Percentiles rank a stretch among this genome's conserved stretches.
Evolutionary conservation across 371 early-diverging fungal genomes (phyloP).

Genomic region (Haplosporangium sp.): DNA sequence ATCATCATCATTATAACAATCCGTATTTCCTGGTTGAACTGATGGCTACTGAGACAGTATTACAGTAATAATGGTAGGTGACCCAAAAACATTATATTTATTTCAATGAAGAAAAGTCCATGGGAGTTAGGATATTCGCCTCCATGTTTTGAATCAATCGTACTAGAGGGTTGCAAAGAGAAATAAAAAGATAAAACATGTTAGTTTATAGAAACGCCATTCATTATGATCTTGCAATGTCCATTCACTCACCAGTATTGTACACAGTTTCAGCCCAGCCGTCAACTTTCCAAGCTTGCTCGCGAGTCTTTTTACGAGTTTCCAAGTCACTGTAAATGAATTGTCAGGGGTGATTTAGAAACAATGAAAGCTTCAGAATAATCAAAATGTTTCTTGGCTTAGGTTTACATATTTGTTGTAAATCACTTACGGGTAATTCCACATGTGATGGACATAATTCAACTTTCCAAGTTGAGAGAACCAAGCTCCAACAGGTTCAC

Average conservation of each 20-base stretch:
- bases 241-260: slow-evolving; percentile 77
- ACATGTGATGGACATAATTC: slow-evolving; percentile 94
- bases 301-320: slow-evolving; percentile 89
- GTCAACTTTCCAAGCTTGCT: slow-evolving; percentile 92
- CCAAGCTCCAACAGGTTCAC: slow-evolving; percentile 95
- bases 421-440: slow-evolving; percentile 81
- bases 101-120: slow-evolving; percentile 82
- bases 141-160: slow-evolving; percentile 88
- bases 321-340: slow-evolving; percentile 71
- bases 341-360: not conserved
- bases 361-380: too few species aligned
- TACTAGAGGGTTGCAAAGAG: slow-evolving; percentile 58
- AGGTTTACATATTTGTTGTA: too few species aligned
- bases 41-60: slow-evolving; percentile 33
- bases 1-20: too few species aligned
- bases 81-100: slow-evolving; percentile 34
- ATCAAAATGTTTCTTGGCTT: too few species aligned
- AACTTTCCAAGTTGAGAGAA: slow-evolving; percentile 92
- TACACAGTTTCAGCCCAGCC: slow-evolving; percentile 95
- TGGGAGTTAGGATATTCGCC: slow-evolving; percentile 83
- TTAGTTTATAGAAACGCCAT: not conserved
- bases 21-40: not conserved
- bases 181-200: not conserved
- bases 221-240: not conserved
- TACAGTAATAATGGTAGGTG: too few species aligned